Evolutionary conservation across 2,329 filamentous ascomycete species (phyloP).

Genomic region (Clonostachys rhizophaga): DNA sequence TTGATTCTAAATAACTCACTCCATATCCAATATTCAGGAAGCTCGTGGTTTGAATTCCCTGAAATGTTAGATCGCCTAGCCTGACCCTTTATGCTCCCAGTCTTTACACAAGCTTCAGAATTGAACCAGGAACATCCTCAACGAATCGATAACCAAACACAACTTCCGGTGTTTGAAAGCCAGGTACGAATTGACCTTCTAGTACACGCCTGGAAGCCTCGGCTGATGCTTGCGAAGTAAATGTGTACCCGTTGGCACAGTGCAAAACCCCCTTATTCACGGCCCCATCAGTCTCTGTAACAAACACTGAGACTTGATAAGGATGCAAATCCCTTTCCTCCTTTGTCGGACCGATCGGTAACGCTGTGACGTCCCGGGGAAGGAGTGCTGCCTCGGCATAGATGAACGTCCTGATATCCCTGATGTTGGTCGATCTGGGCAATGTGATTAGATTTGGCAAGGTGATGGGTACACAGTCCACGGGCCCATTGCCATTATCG

Average conservation of each 20-base stretch:
- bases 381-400: constrained; percentile 4
- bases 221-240: constrained; percentile 9
- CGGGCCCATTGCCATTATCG: constrained; percentile 8
- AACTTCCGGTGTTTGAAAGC: constrained; percentile 10
- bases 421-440: constrained; percentile 6
- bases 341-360: constrained; percentile 9
- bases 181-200: constrained; percentile 3
- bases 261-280: constrained; percentile 6
- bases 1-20: no score
- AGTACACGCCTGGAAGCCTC: constrained; percentile 8
- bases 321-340: constrained; percentile 7
- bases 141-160: constrained; percentile 9
- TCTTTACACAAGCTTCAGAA: background rate
- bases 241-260: constrained; percentile 12
- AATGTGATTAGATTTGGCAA: constrained; percentile 14
- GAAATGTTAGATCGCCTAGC: no score
- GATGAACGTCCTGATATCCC: constrained; percentile 9
- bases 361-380: background rate
- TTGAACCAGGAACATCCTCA: constrained; percentile 3
- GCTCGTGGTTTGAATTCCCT: no score
- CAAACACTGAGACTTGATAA: constrained; percentile 9
- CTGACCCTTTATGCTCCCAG: no score
- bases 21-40: no score
- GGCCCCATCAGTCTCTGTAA: constrained; percentile 3
- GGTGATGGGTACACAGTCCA: constrained; percentile 8